Percentiles rank a stretch among this genome's conserved stretches.
Evolutionary conservation across 2,329 filamentous ascomycete genomes (phyloP).

Genomic region (Nothophaeocryptopus gaeumannii): DNA sequence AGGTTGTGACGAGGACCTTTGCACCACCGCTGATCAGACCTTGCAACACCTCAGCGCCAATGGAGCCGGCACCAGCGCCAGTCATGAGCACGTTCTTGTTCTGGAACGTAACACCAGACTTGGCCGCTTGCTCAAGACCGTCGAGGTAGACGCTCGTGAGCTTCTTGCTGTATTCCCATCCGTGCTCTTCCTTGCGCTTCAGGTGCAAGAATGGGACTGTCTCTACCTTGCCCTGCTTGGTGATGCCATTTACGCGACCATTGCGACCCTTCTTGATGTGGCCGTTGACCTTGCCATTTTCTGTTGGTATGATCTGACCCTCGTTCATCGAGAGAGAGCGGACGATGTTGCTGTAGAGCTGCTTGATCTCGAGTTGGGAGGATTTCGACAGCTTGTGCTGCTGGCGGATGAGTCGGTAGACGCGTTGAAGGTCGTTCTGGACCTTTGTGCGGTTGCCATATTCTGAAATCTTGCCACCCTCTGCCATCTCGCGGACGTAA

Average conservation of each 20-base stretch:
- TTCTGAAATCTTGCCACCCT: constrained; percentile 96
- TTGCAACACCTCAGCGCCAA: constrained; percentile 93
- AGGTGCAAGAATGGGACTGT: constrained; percentile 97
- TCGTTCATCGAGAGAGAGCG: constrained; percentile 97
- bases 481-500: constrained; percentile 97
- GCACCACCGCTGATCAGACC: constrained; percentile 94
- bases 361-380: constrained; percentile 94
- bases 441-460: constrained; percentile 98
- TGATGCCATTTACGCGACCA: constrained; percentile 45
- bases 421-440: constrained; percentile 87
- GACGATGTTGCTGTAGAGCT: constrained; percentile 87
- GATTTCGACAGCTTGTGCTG: constrained; percentile 97
- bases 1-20: constrained; percentile 94
- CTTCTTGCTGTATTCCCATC: constrained; percentile 99
- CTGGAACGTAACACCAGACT: constrained; percentile 82
- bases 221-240: constrained; percentile 84
- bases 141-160: constrained; percentile 90
- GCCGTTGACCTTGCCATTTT: constrained; percentile 66
- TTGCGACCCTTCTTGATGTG: constrained; percentile 56
- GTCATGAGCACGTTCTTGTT: constrained; percentile 98
- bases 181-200: constrained; percentile 88
- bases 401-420: constrained; percentile 98
- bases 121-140: constrained; percentile 84
- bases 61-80: constrained; percentile 94
- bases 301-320: constrained; percentile 89